A percentile compares a stretch with the other conserved stretches of the same genome.
phyloP scores from a whole-genome alignment of 2,329 filamentous ascomycete genomes.

The Apiospora aurea region DNA sequence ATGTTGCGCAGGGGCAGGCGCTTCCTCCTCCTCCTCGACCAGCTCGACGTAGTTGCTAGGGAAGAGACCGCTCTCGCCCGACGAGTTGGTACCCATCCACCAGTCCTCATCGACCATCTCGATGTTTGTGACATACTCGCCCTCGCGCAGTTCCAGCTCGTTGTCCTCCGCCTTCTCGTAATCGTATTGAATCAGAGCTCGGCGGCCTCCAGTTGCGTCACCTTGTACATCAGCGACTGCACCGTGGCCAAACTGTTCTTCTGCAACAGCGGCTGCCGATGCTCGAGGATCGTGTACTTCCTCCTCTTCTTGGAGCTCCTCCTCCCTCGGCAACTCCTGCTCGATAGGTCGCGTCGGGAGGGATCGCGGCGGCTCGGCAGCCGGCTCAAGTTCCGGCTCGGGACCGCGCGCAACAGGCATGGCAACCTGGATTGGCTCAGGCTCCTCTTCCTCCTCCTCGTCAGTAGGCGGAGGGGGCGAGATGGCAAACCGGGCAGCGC shows the following conservation, averaged over 20 bases:
- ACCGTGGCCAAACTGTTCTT: conserved; percentile 51
- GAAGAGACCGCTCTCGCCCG: conserved; percentile 88
- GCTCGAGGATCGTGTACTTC: conserved; percentile 67
- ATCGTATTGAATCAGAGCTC: conserved; percentile 87
- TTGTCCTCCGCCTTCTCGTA: conserved; percentile 99
- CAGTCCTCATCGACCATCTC: conserved; percentile 98
- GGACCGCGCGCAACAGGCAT: conserved; percentile 78
- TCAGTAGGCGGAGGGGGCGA: conserved; percentile 63
- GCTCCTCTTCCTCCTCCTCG: conserved; percentile 58
- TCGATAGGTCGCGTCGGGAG: conserved; percentile 71
- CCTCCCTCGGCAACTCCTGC: conserved; percentile 67
- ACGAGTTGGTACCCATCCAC: conserved; percentile 94
- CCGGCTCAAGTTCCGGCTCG: conserved; percentile 59
- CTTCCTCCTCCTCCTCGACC: conserved; percentile 66
- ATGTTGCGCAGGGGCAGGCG: conserved; percentile 38
- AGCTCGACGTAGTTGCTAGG: conserved; percentile 97
- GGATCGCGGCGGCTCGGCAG: conserved; percentile 58
- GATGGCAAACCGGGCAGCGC: conserved; percentile 79
- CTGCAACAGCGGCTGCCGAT: conserved; percentile 62
- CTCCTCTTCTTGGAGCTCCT: conserved; percentile 70
- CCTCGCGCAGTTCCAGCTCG: conserved; percentile 89
- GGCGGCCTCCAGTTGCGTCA: conserved; percentile 62
- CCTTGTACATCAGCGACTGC: conserved; percentile 40
- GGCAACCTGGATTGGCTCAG: conserved; percentile 80
- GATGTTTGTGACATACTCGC: conserved; percentile 87